Evolutionary conservation across 2,329 filamentous ascomycete species (phyloP), one percentile per base, ranked within the genome.

Genomic region (Coleophoma crateriformis): DNA sequence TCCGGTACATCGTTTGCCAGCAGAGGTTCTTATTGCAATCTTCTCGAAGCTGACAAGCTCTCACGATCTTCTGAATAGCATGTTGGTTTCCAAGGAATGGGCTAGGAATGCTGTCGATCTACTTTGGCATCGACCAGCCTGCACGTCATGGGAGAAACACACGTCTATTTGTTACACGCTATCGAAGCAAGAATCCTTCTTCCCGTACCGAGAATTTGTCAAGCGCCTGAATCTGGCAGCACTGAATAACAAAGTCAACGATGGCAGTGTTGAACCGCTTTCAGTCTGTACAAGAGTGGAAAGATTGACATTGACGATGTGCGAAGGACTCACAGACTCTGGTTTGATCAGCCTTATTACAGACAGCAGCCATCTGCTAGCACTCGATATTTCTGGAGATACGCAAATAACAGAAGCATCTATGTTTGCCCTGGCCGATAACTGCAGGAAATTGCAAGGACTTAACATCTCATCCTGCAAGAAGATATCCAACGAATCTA

Each of bases 31-130:
- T 65, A 96, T 99, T 63, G 81, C 84, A 68, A 86, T 97, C 62
- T 96, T 99, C 69, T 78, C 88, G 34, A 94, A 90, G 68, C 80
- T 99, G 50, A 84, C 77, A 61, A 82, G 79, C 12, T 79, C 90
- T 2, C 72, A 76, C 41, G 92, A 99, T 63, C 78, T 96, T 59
- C 79, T 90, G 58, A 85, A 84, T 68, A 95, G 88, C 69, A 91
- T 97, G 88, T 76, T 94, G 56, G 91, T 96, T n/a, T 96, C 86
- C 63, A 91, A 90, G 68, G 82, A 86, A 54, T 99, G 94, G 94
- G 88, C 94, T 27, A 78, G 87, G 55, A 96, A 96, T 65, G 86
- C 88, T 46, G 94, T 97, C 58, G 92, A 94, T 55, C 79, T 96
- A 57, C 77, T 99, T 19, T 99, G 94, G 94, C 91, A 96, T 68